Percentiles rank a stretch among this genome's conserved stretches.
phyloP scores from a whole-genome alignment of 192 early-diverging fungal genomes.

The Backusella macrospora region DNA sequence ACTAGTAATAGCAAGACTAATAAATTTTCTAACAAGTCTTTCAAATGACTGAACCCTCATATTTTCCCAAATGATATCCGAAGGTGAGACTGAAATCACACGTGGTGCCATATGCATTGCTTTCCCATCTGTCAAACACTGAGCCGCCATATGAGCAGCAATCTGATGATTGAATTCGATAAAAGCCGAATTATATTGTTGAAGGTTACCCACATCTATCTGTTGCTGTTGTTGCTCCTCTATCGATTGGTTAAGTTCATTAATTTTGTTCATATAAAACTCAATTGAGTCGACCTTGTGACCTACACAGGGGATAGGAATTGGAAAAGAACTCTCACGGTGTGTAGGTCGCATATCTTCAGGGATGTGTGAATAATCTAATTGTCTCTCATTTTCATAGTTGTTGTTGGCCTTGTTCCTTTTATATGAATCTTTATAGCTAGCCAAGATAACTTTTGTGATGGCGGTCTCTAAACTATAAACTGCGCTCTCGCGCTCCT shows the following conservation, averaged over 20 bases:
- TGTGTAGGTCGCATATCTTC: constrained; percentile 54
- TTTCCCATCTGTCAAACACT: constrained; percentile 59
- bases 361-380: constrained; percentile 30
- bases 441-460: constrained; percentile 49
- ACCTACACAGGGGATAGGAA: constrained; percentile 55
- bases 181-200: constrained; percentile 69
- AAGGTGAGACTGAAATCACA: constrained; percentile 63
- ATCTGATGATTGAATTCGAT: constrained; percentile 78
- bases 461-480: constrained; percentile 53
- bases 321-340: constrained; percentile 47
- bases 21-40: constrained; percentile 55
- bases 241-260: constrained; percentile 52
- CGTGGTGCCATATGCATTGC: constrained; percentile 66
- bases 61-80: constrained; percentile 86
- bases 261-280: constrained; percentile 46
- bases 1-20: constrained; percentile 52
- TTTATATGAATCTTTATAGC: constrained; percentile 42
- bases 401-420: neutral
- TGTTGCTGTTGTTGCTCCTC: constrained; percentile 33
- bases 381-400: constrained; percentile 16
- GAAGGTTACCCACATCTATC: constrained; percentile 18
- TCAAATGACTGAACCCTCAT: constrained; percentile 56
- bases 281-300: constrained; percentile 70
- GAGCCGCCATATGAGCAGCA: constrained; percentile 79
- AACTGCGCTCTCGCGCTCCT: constrained; percentile 54